Evolutionary conservation across 2,329 filamentous ascomycete genomes (phyloP), one percentile per base, ranked within the genome.

Genomic region (Aspergillus tanneri): DNA sequence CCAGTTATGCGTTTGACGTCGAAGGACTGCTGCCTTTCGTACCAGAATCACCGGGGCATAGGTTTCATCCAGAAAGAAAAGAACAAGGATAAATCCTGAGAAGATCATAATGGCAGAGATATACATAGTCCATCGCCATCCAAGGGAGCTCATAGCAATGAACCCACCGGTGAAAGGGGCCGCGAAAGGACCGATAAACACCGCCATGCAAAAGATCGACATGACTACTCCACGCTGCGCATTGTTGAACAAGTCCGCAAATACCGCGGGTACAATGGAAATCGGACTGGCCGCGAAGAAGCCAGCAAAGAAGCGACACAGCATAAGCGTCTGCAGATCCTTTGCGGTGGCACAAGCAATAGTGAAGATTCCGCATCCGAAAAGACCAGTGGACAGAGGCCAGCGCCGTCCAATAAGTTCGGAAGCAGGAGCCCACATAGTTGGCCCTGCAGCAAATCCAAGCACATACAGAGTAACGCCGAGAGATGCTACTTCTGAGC

Each of bases 401-500:
- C 75, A 49, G 70, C 73, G 82, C 63, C 81, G 69, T 0, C 81
- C 82, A 45, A 77, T 82, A 4, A 84, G 70, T 58, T 87, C 84
- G 44, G 76, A 80, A 23, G 85, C 64, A 0, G 83, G 83, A 2
- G 81, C 82, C 80, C 81, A 85, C 2, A 86, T 53, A 10, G 85
- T 64, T 0, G 84, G 84, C 0, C 85, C 84, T 2, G 84, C 61
- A 1, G 77, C 78, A 52, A 82, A 83, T 1, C 79, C 74, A 28
- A 78, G 68, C 0, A 80, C 67, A 35, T 77, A 75, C 3, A 80
- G 57, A 0, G 73, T 73, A 0, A 77, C 72, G 2, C 77, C 77
- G 6, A 79, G 65, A 0, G 68, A 71, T 1, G 69, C 61, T 2
- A 76, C 69, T 50, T 77, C 69, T 0, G 50, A 60, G n/a, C 70